Percentiles rank a stretch among this genome's conserved stretches.
phyloP scores from a whole-genome alignment of 2,329 filamentous ascomycete genomes.

The Arthrobotrys entomopaga region DNA sequence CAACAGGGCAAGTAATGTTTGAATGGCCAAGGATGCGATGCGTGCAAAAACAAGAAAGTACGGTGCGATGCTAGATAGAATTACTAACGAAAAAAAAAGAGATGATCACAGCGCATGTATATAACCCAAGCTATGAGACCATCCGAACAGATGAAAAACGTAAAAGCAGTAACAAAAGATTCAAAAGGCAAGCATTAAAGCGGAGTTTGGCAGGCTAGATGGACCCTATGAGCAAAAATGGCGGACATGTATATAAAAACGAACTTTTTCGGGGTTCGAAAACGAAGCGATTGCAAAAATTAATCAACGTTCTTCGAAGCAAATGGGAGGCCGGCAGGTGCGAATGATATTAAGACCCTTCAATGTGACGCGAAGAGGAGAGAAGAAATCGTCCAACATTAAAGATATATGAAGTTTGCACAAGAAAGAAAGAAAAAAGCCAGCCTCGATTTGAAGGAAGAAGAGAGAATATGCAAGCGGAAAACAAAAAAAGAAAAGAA shows the following conservation, averaged over 20 bases:
- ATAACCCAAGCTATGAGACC: constrained; percentile 49
- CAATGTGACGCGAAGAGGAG: constrained; percentile 28
- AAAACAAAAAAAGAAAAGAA: constrained; percentile 29
- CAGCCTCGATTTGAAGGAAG: constrained; percentile 53
- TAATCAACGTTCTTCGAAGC: constrained; percentile 27
- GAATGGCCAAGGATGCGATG: constrained; percentile 38
- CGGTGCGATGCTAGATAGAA: neutral
- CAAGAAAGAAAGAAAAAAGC: constrained; percentile 31
- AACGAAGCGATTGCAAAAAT: constrained; percentile 29
- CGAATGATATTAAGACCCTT: constrained; percentile 32
- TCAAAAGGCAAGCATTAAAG: constrained; percentile 47
- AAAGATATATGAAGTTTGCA: constrained; percentile 44
- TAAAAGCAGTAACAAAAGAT: constrained; percentile 12
- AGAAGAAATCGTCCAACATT: constrained; percentile 46
- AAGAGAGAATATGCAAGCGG: constrained; percentile 32
- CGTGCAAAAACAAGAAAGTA: constrained; percentile 14
- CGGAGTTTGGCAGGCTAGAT: constrained; percentile 46
- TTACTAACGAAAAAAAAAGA: neutral
- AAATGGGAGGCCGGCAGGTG: constrained; percentile 40
- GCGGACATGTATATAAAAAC: constrained; percentile 51
- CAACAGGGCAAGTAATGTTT: constrained; percentile 24
- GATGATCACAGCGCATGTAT: constrained; percentile 38
- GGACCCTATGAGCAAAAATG: constrained; percentile 53
- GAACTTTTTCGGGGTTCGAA: constrained; percentile 53
- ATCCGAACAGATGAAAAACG: constrained; percentile 23